Conservation (phyloP, 2,329 filamentous ascomycete species). For the Exophiala bonariae region DNA sequence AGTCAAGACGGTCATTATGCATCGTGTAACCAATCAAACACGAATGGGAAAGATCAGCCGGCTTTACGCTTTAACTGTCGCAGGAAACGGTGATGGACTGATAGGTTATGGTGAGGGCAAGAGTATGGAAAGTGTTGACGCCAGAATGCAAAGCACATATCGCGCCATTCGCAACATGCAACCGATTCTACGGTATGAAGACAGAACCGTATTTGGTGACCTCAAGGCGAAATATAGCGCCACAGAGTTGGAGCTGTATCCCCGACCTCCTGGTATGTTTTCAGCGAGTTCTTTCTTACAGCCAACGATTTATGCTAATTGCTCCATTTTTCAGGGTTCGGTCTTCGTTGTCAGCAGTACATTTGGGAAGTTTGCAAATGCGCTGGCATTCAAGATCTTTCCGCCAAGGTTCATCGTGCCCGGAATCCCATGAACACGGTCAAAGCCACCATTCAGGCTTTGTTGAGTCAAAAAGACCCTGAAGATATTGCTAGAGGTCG, state of each 20-base stretch:
- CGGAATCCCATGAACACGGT: conserved; percentile 98
- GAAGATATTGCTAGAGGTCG: conserved; percentile 86
- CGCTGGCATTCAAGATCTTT: conserved; percentile 82
- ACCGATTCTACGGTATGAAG: conserved; percentile 88
- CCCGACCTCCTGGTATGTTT: conserved; percentile 80
- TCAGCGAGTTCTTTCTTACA: conserved; percentile 9
- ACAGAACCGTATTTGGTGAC: conserved; percentile 86
- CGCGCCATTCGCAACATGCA: conserved; percentile 88
- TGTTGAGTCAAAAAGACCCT: conserved; percentile 80
- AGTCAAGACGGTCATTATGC: conserved; percentile 71
- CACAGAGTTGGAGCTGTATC: conserved; percentile 77
- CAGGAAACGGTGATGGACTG: conserved; percentile 82
- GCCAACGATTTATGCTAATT: not conserved
- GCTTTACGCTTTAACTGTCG: conserved; percentile 73
- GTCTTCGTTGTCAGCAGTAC: conserved; percentile 83
- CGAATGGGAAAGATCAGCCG: conserved; percentile 90
- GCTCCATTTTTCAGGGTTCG: conserved; percentile 68
- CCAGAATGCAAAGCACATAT: conserved; percentile 70
- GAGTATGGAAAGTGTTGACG: conserved; percentile 70
- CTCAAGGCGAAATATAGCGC: conserved; percentile 82
- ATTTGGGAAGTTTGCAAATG: conserved; percentile 94
- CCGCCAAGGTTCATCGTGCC: conserved; percentile 78
- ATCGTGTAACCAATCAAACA: conserved; percentile 86
- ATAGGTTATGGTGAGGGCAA: conserved; percentile 90
- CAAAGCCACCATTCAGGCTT: conserved; percentile 82